Evolutionary conservation across 495 filamentous ascomycete genomes (phyloP), one percentile per base, ranked within the genome.

Genomic region (Cercophora scortea): DNA sequence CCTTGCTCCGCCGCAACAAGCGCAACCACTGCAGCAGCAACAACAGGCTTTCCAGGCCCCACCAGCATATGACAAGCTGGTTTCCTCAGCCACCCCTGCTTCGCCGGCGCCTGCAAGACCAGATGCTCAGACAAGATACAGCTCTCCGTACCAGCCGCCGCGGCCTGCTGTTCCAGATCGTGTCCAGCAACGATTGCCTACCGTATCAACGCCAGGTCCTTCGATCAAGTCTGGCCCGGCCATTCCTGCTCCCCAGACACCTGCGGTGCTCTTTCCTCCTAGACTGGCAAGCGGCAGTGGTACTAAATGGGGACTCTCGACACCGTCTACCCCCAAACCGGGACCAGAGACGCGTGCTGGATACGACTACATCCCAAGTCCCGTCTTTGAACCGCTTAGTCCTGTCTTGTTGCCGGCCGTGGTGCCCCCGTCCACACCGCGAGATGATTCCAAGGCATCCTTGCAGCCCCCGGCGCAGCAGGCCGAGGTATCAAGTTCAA

Each of bases 301-400:
- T 12, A 81, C 78, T 2, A 74, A 70, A 57, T 79, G 78, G 77
- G 62, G 67, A 17, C 64, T 54, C 1, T 60, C 72, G 13, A 75
- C 71, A 0, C 69, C 74, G 4, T 73, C 76, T 15, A 79, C 76
- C 16, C 77, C 77, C 0, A 59, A 49, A 33, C 46, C 47, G 11
- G 59, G 55, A 6, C n/a, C 58, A 10, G 55, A 53, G 15, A 42
- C 47, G 7, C 66, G 65, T 0, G 35, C 59, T 38, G 59, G 56
- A 12, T 58, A 61, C 35, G 60, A 66, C 51, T 61, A 67, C 25
- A 40, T 66, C 35, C 57, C 64, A 35, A 72, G 69, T 45, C 77
- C 77, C 0, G 63, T 60, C 15, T 64, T 59, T 44, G 78, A 80
- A 47, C 71, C 72, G 0, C 59, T 76, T 4, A 79, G 76, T 41